These are phyloP conservation scores for Usnea hakonensis DNA, from an alignment of 495 filamentous ascomycete species.

Conservation along the genomic window DNA sequence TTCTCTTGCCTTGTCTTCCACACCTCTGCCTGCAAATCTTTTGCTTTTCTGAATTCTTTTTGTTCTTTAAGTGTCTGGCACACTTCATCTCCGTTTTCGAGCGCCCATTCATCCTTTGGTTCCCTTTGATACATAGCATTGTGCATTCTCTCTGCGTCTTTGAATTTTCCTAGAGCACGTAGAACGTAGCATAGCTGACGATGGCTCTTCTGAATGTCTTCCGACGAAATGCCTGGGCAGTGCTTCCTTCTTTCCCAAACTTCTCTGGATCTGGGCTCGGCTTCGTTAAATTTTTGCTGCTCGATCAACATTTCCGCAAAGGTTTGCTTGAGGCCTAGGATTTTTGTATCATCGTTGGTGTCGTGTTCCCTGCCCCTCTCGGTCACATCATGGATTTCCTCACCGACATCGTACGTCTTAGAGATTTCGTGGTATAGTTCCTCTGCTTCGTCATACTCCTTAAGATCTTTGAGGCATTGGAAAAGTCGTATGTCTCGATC, in stretches of 20 bases:
- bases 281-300: not conserved
- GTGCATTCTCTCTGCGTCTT: constrained; percentile 3
- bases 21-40: not conserved
- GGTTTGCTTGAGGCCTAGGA: not conserved
- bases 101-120: not conserved
- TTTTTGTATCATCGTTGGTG: not conserved
- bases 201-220: not conserved
- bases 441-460: not conserved
- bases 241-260: constrained; percentile 4
- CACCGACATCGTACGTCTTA: not conserved
- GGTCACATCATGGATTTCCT: not conserved
- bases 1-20: constrained; percentile 4
- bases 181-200: constrained; percentile 10
- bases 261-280: not conserved
- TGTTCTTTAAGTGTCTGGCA: not conserved
- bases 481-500: not conserved
- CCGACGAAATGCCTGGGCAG: not conserved
- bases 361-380: not conserved
- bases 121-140: not conserved
- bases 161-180: not conserved
- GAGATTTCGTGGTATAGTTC: not conserved
- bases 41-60: constrained; percentile 1
- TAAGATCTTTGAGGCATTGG: not conserved
- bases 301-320: constrained; percentile 8
- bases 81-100: constrained; percentile 8